Evolutionary conservation across 2,329 filamentous ascomycete genomes (phyloP).

Genomic region (Penicillium sp.): DNA sequence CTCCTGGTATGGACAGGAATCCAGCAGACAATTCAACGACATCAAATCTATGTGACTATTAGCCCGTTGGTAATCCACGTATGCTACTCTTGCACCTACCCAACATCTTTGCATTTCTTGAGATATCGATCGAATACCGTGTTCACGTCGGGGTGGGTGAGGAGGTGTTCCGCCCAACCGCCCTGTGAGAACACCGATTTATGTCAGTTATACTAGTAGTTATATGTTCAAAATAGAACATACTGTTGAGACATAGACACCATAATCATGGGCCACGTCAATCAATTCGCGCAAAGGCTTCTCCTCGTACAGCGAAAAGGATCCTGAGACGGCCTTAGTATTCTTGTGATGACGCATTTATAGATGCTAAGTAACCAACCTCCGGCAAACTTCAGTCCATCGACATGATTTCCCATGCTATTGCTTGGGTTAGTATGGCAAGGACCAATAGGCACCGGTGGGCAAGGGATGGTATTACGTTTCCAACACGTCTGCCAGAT

Average conservation of each 20-base stretch:
- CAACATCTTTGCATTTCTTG: slow-evolving; percentile 52
- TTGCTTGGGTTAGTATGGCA: not conserved
- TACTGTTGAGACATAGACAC: slow-evolving; percentile 56
- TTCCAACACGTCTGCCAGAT: slow-evolving; percentile 54
- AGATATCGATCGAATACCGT: slow-evolving; percentile 54
- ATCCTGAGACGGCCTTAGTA: slow-evolving; percentile 32
- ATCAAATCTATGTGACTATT: slow-evolving; percentile 44
- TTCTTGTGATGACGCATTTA: not conserved
- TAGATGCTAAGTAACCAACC: slow-evolving; percentile 22
- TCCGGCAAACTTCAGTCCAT: slow-evolving; percentile 58
- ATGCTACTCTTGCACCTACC: slow-evolving; percentile 26
- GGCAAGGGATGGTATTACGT: slow-evolving; percentile 38
- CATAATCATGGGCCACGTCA: slow-evolving; percentile 51
- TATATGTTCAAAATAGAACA: slow-evolving; percentile 2
- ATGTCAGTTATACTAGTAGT: not conserved
- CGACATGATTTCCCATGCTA: slow-evolving; percentile 55
- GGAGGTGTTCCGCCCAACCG: slow-evolving; percentile 56
- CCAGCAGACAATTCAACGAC: slow-evolving; percentile 56
- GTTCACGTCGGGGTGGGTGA: slow-evolving; percentile 48
- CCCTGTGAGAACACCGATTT: slow-evolving; percentile 34
- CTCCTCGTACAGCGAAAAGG: slow-evolving; percentile 54
- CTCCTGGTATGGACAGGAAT: slow-evolving; percentile 55
- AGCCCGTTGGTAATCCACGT: not conserved
- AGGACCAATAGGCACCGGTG: not conserved
- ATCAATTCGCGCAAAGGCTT: slow-evolving; percentile 48